Evolutionary conservation across 495 filamentous ascomycete species (phyloP), one percentile per base, ranked within the genome.

Genomic region (Lasiosphaeria miniovina): DNA sequence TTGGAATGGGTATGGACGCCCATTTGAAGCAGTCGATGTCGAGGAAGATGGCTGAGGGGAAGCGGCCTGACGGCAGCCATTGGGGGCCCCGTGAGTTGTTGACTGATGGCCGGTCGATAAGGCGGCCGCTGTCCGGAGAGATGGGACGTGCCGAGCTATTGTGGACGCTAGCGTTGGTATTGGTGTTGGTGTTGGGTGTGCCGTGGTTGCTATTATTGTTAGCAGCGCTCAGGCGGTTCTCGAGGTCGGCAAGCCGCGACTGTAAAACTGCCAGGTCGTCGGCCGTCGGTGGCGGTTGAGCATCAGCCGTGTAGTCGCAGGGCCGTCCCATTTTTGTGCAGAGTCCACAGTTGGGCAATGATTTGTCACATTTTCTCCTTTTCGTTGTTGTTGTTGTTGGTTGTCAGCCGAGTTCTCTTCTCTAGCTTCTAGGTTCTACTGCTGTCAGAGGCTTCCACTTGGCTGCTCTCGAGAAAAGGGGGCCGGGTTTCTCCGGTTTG

Each of bases 341-440:
- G 41, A 78, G 63, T 4, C 64, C 61, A 63, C 80, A 82, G 7
- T 61, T 59, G 2, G 80, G 80, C 2, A 80, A 63, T 0, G 54
- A 55, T 61, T 81, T 80, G 72, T 77, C 75, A 62, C 79, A 82
- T 71, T 75, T 78, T 31, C 78, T 71, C 68, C 62, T 64, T 34
- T 38, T 12, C n/a, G 12, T 14, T 11, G 4, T 24, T 46, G 36
- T 4, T 34, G 17, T 12, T 10, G 12, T 14, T 11, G 4, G 12
- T 46, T 17, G 54, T 43, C 17, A 55, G 31, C 14, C 14, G 14
- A 0, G 4, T 24, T 12, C 12, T 46, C 4, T 14, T 14, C 11
- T 46, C 43, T 14, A 14, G 11, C 12, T 46, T 11, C 12, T 5
- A 5, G 43, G 8, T 46, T 46, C 6, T 46, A n/a, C 5, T 14